Evolutionary conservation across 345 rosid species (phyloP).

Genomic region (Capsella bursapastoris): DNA sequence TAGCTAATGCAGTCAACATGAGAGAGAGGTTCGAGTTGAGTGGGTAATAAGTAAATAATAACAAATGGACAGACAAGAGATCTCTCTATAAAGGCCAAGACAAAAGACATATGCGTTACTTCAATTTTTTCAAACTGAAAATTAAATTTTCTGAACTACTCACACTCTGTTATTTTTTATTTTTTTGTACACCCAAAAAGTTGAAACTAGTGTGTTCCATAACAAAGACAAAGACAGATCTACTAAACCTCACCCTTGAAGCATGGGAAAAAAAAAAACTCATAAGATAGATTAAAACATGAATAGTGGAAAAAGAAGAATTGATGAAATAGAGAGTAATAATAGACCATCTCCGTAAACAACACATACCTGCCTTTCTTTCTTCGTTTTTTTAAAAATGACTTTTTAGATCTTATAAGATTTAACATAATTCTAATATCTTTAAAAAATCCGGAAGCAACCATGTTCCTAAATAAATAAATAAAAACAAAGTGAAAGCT

Average conservation of each 20-base stretch:
- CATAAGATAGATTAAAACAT: slow-evolving; percentile 21
- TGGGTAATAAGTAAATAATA: no score
- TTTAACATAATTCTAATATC: slow-evolving; percentile 31
- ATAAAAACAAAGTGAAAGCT: background rate
- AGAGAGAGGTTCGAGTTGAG: no score
- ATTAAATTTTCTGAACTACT: slow-evolving; percentile 38
- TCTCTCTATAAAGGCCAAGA: no score
- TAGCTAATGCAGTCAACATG: no score
- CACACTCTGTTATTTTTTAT: background rate
- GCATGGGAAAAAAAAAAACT: background rate
- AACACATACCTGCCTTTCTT: slow-evolving; percentile 14
- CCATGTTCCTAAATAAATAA: slow-evolving; percentile 28
- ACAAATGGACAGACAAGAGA: no score
- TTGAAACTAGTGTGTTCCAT: background rate
- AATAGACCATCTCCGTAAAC: slow-evolving; percentile 25
- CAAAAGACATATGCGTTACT: slow-evolving; percentile 2
- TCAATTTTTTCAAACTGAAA: slow-evolving; percentile 5
- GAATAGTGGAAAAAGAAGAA: slow-evolving; percentile 23
- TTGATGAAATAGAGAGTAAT: slow-evolving; percentile 14
- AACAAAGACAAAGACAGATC: slow-evolving; percentile 27
- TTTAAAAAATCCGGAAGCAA: slow-evolving; percentile 22
- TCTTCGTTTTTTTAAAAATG: background rate
- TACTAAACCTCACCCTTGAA: slow-evolving; percentile 16
- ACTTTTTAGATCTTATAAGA: slow-evolving; percentile 30
- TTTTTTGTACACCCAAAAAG: slow-evolving; percentile 5